Conservation (phyloP, 495 filamentous ascomycete species). For the Lasiosphaeris hirsuta region DNA sequence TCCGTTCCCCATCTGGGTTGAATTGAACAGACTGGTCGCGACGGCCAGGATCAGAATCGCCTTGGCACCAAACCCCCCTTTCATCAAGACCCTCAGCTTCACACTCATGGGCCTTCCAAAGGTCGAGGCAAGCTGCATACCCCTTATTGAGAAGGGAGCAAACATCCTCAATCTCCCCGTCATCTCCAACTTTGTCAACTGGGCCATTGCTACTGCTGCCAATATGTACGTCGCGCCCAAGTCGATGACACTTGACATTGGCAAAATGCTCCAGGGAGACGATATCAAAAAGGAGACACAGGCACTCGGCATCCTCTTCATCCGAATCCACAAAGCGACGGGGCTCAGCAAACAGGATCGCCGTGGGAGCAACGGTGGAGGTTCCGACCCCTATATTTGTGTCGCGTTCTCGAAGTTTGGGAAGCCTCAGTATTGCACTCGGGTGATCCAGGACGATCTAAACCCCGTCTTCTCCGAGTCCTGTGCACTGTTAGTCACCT, state of each 20-base stretch:
- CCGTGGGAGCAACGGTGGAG: conserved; percentile 77
- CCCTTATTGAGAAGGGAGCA: conserved; percentile 82
- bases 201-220: conserved; percentile 81
- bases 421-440: conserved; percentile 96
- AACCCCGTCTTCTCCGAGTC: conserved; percentile 93
- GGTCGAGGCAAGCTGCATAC: conserved; percentile 84
- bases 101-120: conserved; percentile 91
- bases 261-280: conserved; percentile 85
- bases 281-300: conserved; percentile 83
- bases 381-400: conserved; percentile 89
- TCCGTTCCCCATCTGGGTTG: conserved; percentile 84
- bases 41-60: conserved; percentile 79
- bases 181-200: conserved; percentile 96
- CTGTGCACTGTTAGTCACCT: conserved; percentile 78
- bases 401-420: conserved; percentile 75
- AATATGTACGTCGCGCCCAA: conserved; percentile 96
- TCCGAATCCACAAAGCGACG: conserved; percentile 81
- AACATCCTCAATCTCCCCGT: conserved; percentile 90
- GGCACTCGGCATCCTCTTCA: conserved; percentile 83
- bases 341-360: conserved; percentile 90
- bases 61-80: conserved; percentile 84
- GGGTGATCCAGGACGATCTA: conserved; percentile 90
- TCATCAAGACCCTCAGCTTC: conserved; percentile 87
- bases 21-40: conserved; percentile 79
- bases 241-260: conserved; percentile 86